Base-by-base conservation (phyloP, 225 moss, liverwort and hornwort species). In the Pseudisothecium myosuroides region DNA sequence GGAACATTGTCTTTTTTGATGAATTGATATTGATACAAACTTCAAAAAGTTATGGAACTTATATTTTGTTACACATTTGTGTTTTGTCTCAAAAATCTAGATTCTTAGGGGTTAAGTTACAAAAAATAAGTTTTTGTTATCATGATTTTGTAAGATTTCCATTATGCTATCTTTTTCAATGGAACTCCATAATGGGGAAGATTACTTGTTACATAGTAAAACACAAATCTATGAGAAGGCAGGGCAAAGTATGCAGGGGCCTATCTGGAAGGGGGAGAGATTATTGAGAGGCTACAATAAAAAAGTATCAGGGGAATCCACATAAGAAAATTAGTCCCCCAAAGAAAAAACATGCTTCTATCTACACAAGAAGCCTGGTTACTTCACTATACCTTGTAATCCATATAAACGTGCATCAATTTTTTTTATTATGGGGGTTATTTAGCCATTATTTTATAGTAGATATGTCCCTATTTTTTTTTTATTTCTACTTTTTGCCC, bases 261-360 rank as follows among this genome's bases (percentile, higher is more conserved):
- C 0, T 43, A 2, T 8, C 5, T 27, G 0, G 8, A 71, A 26
- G 9, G 9, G 0, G 1, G 2, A 43, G 3, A 43, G 4, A 28
- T 27, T 6, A 28, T 16, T 43, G 3, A 17, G 5, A 43, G 3
- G 8, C 10, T 72, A 27, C 3, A 41, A 72, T 5, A 41, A 41
- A 26, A 71, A 8, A 9, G 3, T 9, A 27, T 6, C 3, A 0
- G 16, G 2, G 4, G 5, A 17, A 28, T 72, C 2, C 4, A 0
- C 17, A 43, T 72, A 10, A 5, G 10, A 72, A 71, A 69, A 3
- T 1, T 10, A 72, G 6, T 72, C 28, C 3, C 3, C 1, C 3
- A 0, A 47, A 19, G 11, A 27, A 74, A 74, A 47, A 47, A 1
- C 47, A 31, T 47, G 4, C 18, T 1, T 74, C 4, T 47, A 74